These are phyloP conservation scores for Aspergillus bertholletiae DNA, from an alignment of 495 filamentous ascomycete genomes.

Conservation along the genomic window DNA sequence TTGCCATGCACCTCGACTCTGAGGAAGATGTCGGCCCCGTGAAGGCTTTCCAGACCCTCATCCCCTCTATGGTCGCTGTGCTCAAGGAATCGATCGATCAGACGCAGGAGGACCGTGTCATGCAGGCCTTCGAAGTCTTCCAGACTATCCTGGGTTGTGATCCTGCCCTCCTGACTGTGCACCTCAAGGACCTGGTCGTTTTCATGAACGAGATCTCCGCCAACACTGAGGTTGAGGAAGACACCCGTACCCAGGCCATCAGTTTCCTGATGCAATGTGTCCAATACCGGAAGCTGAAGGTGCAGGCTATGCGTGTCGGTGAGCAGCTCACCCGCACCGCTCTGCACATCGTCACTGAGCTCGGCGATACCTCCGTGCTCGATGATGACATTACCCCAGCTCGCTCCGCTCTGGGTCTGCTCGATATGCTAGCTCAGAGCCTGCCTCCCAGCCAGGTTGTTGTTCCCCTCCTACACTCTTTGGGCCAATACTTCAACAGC, in stretches of 20 bases:
- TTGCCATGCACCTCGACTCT: constrained; percentile 81
- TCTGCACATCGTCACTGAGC: constrained; percentile 82
- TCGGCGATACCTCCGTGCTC: constrained; percentile 62
- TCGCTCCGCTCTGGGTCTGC: constrained; percentile 76
- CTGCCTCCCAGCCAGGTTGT: constrained; percentile 92
- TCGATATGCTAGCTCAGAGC: constrained; percentile 83
- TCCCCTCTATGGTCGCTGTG: constrained; percentile 86
- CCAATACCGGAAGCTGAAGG: constrained; percentile 89
- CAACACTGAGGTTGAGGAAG: constrained; percentile 72
- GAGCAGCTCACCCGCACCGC: constrained; percentile 81
- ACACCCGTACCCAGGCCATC: constrained; percentile 83
- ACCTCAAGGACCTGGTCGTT: constrained; percentile 85
- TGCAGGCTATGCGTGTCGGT: constrained; percentile 80
- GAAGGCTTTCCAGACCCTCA: constrained; percentile 65
- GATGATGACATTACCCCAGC: constrained; percentile 91
- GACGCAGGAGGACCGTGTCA: constrained; percentile 78
- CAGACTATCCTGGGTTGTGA: constrained; percentile 92
- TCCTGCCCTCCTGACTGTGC: constrained; percentile 71
- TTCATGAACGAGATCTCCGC: constrained; percentile 90
- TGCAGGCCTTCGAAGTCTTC: constrained; percentile 94
- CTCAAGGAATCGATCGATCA: constrained; percentile 76
- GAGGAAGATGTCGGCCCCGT: constrained; percentile 76
- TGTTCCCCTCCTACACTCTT: constrained; percentile 81
- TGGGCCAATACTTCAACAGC: constrained; percentile 74
- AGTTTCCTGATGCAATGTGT: constrained; percentile 91